Base-by-base conservation (phyloP, 2,329 filamentous ascomycete genomes). In the Aspergillus candidus region DNA sequence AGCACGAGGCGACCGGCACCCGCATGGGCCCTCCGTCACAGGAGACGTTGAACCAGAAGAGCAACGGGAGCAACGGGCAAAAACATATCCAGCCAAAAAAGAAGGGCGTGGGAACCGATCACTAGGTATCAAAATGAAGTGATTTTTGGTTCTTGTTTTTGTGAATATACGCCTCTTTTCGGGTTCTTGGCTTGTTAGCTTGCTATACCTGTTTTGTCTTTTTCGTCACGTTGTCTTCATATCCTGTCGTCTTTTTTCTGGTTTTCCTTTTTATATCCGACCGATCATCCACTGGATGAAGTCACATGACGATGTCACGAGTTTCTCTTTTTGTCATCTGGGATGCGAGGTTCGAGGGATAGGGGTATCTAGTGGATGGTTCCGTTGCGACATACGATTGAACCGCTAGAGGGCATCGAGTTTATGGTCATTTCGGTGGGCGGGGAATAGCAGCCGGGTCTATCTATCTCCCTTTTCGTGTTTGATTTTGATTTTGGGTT, bases 1-100 rank as follows among this genome's bases (percentile, higher is more conserved):
- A 90, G 75, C 87, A 88, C 55, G 84, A 65, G 18, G 49, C 58
- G 13, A 44, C 50, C 4, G 22, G 51, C 4, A 44, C 46, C 27
- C 59, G 59, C 3, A 46, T 55, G 46, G 40, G 49, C 7, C 55
- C 61, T 4, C 53, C 59, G 11, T 55, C 60, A 1, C 44, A 47
- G 17, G 58, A 60, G 35, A 53, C 52, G 14, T 40, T 56, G 44
- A 52, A 49, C 11, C 59, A 55, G 51, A 47, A 38, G 27, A 50
- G 42, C 30, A 50, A 50, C 35, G 47, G 46, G 4, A 42, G 41
- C 1, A 48, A 48, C 40, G 62, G 61, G 27, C 61, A 63, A 54
- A 63, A 65, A 58, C 60, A 65, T 58, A 63, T 65, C 35, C 61
- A 65, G 50, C 61, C 61, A 44, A 65, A 65, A 59, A 65, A 65